A percentile compares a stretch with the other conserved stretches of the same genome.
These are phyloP conservation scores for Nannizziopsis barbatae DNA, from an alignment of 2,329 filamentous ascomycete genomes.

Conservation along the genomic window DNA sequence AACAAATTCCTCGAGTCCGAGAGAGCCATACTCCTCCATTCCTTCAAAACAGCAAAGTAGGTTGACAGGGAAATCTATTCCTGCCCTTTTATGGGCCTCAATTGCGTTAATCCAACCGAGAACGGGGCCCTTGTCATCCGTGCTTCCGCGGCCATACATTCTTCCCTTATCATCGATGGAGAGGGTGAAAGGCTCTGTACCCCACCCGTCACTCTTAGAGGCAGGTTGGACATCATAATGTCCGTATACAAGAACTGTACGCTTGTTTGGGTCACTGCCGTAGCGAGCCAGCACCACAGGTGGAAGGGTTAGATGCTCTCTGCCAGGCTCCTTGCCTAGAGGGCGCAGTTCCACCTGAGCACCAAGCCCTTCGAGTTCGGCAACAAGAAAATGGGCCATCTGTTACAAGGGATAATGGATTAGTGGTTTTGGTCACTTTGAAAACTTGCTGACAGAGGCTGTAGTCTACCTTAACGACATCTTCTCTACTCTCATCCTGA, in stretches of 20 bases:
- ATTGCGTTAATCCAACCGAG: constrained; percentile 97
- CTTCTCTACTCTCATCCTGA: constrained; percentile 73
- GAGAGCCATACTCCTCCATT: constrained; percentile 98
- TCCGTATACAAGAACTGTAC: constrained; percentile 90
- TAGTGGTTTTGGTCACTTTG: neutral
- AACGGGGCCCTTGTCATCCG: constrained; percentile 96
- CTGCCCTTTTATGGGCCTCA: constrained; percentile 91
- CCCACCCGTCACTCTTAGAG: constrained; percentile 86
- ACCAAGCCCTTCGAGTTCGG: constrained; percentile 71
- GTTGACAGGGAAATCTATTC: constrained; percentile 91
- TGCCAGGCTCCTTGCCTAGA: constrained; percentile 83
- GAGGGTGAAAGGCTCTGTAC: constrained; percentile 84
- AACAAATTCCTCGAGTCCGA: constrained; percentile 92
- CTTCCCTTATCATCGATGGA: constrained; percentile 78
- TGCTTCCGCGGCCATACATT: constrained; percentile 93
- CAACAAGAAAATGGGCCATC: constrained; percentile 86
- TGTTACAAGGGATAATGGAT: constrained; percentile 20
- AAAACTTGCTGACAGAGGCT: neutral
- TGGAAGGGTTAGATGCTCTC: constrained; percentile 80
- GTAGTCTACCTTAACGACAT: constrained; percentile 65
- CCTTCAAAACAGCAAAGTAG: constrained; percentile 99
- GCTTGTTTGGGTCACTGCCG: constrained; percentile 82
- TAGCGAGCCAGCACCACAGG: constrained; percentile 88
- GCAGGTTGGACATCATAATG: constrained; percentile 99
- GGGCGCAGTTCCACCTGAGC: constrained; percentile 77